Evolutionary conservation across 495 filamentous ascomycete species (phyloP).

Genomic region (Tuber aestivum): DNA sequence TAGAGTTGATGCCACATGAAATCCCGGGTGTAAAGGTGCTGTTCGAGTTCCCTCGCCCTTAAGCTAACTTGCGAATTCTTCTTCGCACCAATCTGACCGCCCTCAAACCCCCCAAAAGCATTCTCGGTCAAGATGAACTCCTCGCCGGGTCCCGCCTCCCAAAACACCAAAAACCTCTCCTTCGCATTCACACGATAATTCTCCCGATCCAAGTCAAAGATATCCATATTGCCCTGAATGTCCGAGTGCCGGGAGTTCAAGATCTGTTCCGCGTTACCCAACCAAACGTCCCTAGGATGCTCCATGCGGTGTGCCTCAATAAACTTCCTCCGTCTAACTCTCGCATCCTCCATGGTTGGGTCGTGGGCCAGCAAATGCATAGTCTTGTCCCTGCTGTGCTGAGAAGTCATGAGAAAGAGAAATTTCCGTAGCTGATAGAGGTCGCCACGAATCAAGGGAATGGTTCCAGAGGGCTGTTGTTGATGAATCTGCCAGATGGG

Average conservation of each 20-base stretch:
- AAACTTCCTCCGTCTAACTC: constrained; percentile 37
- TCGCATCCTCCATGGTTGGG: constrained; percentile 35
- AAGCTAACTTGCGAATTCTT: constrained; percentile 39
- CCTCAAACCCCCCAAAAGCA: constrained; percentile 43
- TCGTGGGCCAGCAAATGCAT: constrained; percentile 41
- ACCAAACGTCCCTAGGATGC: constrained; percentile 42
- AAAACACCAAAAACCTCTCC: constrained; percentile 43
- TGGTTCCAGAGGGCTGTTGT: constrained; percentile 28
- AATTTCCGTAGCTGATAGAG: constrained; percentile 41
- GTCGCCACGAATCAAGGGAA: constrained; percentile 36
- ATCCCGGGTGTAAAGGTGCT: constrained; percentile 41
- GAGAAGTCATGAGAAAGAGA: constrained; percentile 40
- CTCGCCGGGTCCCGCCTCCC: constrained; percentile 42
- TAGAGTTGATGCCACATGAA: constrained; percentile 45
- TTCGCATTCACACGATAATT: constrained; percentile 43
- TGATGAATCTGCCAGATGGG: constrained; percentile 43
- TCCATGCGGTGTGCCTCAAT: constrained; percentile 39
- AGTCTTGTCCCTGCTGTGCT: constrained; percentile 36
- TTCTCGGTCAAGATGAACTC: constrained; percentile 44
- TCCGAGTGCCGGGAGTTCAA: constrained; percentile 34
- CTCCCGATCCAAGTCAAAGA: constrained; percentile 42
- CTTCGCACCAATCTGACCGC: constrained; percentile 42
- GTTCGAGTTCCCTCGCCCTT: constrained; percentile 33
- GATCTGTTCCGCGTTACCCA: constrained; percentile 37
- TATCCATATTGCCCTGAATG: constrained; percentile 29